A percentile compares a stretch with the other conserved stretches of the same genome.
These are phyloP conservation scores for Pythium biforme DNA, from an alignment of 352 stramenopile genomes.

Conservation along the genomic window DNA sequence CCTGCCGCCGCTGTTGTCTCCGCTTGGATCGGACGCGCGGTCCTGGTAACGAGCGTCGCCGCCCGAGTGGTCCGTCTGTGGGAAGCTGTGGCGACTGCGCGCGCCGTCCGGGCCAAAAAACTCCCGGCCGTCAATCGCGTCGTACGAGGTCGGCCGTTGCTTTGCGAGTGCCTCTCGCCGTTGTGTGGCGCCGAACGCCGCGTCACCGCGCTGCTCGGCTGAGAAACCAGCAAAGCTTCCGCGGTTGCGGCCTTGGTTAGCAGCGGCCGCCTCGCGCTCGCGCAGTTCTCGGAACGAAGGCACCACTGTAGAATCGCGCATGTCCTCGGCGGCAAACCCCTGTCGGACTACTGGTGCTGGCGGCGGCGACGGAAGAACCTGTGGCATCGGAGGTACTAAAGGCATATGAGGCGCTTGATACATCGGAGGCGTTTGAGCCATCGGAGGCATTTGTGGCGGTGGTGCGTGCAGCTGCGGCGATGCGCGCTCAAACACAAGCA, in stretches of 20 bases:
- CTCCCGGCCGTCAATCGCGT: slow-evolving; percentile 4
- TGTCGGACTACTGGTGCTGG: background rate
- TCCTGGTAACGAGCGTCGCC: slow-evolving; percentile 1
- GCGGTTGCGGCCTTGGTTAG: slow-evolving; percentile 13
- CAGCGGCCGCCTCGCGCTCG: slow-evolving; percentile 37
- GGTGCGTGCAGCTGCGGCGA: slow-evolving; percentile 1
- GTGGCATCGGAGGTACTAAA: slow-evolving; percentile 7
- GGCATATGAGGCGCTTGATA: slow-evolving; percentile 7
- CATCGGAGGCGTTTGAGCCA: no score
- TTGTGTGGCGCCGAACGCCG: background rate
- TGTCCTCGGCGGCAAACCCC: slow-evolving; percentile 6
- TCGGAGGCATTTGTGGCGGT: no score
- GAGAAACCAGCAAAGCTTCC: slow-evolving; percentile 16
- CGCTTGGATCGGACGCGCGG: background rate
- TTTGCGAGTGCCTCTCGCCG: slow-evolving; percentile 3
- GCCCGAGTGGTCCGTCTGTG: background rate
- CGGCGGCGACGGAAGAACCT: slow-evolving; percentile 15
- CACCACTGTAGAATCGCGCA: slow-evolving; percentile 29
- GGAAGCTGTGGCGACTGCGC: slow-evolving; percentile 8
- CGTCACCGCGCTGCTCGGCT: slow-evolving; percentile 12
- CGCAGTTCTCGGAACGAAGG: slow-evolving; percentile 64
- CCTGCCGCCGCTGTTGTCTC: background rate
- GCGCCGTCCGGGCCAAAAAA: background rate
- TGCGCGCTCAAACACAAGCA: slow-evolving; percentile 69
- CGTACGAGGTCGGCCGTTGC: slow-evolving; percentile 4